Conservation (phyloP, 805 yeast genomes). For the Lachancea mirantina region DNA sequence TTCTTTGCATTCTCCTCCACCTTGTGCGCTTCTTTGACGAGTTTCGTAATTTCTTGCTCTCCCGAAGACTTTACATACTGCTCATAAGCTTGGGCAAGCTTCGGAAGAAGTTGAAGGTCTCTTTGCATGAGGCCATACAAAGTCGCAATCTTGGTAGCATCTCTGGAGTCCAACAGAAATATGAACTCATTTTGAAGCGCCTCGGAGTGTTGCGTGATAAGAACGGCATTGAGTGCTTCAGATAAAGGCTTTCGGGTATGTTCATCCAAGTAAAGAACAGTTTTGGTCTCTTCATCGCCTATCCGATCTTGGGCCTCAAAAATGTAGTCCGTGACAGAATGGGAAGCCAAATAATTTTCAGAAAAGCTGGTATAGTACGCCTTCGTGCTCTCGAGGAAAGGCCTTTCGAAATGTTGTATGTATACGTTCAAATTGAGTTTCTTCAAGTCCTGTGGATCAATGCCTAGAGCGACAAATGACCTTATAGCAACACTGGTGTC, state of each 20-base stretch:
- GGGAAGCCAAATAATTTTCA: conserved; percentile 52
- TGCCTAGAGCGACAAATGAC: conserved; percentile 83
- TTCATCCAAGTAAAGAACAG: conserved; percentile 74
- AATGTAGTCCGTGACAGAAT: conserved; percentile 87
- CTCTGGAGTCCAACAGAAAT: conserved; percentile 56
- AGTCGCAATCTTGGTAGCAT: conserved; percentile 60
- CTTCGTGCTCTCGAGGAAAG: conserved; percentile 63
- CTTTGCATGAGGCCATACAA: conserved; percentile 71
- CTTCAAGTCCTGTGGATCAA: conserved; percentile 83
- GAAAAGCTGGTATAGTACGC: conserved; percentile 53
- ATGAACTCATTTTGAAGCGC: conserved; percentile 72
- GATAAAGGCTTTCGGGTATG: conserved; percentile 74
- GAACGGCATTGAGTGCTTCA: conserved; percentile 64
- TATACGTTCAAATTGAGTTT: conserved; percentile 79
- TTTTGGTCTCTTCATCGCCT: conserved; percentile 72
- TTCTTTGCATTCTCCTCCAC: conserved; percentile 26
- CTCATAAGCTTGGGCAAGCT: conserved; percentile 67
- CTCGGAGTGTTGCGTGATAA: conserved; percentile 72
- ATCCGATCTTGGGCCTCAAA: conserved; percentile 76
- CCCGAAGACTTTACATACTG: conserved; percentile 65
- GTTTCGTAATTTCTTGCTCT: conserved; percentile 22
- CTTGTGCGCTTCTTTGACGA: conserved; percentile 17
- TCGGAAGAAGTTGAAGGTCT: conserved; percentile 72
- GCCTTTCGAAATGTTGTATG: conserved; percentile 67
- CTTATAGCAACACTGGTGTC: conserved; percentile 67